Conservation (phyloP, 2,329 filamentous ascomycete species). For the Xylariomycetidae sp. region DNA sequence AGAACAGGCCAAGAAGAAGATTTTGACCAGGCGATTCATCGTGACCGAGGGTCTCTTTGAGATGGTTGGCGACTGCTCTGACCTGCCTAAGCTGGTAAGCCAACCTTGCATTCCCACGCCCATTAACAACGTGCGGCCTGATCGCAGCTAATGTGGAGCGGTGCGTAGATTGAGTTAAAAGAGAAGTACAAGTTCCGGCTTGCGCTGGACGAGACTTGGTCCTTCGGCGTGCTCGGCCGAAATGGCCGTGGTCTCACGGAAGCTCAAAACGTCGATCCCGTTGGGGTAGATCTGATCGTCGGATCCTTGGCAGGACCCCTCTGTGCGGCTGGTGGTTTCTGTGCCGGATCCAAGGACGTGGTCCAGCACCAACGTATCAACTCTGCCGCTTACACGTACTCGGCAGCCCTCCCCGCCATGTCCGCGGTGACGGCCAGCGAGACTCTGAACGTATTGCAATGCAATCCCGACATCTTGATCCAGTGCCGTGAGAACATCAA, state of each 20-base stretch:
- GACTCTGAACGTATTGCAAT: conserved; percentile 78
- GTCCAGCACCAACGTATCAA: conserved; percentile 95
- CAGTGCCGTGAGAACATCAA: conserved; percentile 82
- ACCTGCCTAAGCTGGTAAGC: conserved; percentile 75
- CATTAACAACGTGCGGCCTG: too few relatives aligned
- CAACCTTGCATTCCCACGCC: conserved; percentile 19
- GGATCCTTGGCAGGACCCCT: conserved; percentile 86
- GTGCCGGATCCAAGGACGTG: conserved; percentile 83
- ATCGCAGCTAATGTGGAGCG: not conserved
- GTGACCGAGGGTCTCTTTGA: conserved; percentile 95
- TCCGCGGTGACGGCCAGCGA: conserved; percentile 94
- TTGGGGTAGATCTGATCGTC: conserved; percentile 94
- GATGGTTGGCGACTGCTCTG: conserved; percentile 74
- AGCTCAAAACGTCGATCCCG: conserved; percentile 90
- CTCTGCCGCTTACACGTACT: conserved; percentile 89
- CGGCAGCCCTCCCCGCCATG: conserved; percentile 87
- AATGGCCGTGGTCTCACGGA: conserved; percentile 91
- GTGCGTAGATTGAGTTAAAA: conserved; percentile 73
- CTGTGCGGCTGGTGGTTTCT: conserved; percentile 92
- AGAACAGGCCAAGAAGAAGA: conserved; percentile 79
- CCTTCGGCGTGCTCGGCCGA: conserved; percentile 87
- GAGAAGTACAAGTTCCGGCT: conserved; percentile 96
- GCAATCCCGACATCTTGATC: conserved; percentile 73
- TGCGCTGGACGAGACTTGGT: conserved; percentile 96
- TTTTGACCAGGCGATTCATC: conserved; percentile 86